Conservation (phyloP, 2,329 filamentous ascomycete genomes). For the Raffaelea deltoideospora region DNA sequence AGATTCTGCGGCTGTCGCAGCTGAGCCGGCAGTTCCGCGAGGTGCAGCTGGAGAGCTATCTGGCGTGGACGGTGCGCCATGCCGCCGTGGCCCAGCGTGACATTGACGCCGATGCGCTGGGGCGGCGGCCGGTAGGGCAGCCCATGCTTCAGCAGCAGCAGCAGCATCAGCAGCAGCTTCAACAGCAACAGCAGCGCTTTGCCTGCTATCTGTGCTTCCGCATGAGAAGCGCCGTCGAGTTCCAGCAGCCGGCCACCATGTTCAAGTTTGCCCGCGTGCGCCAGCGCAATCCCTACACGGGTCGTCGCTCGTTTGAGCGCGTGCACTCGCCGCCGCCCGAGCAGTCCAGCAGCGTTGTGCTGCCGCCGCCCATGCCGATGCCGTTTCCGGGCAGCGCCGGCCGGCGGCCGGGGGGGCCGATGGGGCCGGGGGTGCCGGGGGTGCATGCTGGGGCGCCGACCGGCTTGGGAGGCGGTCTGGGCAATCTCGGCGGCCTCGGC, state of each 20-base stretch:
- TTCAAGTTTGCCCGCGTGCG: conserved; percentile 4
- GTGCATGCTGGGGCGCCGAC: not conserved
- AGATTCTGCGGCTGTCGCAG: conserved; percentile 5
- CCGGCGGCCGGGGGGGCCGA: not conserved
- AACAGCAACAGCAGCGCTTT: too few species aligned
- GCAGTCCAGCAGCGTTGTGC: not conserved
- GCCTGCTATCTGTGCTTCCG: conserved; percentile 12
- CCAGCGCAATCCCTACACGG: conserved; percentile 7
- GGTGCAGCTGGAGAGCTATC: conserved; percentile 5
- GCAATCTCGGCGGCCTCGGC: not conserved
- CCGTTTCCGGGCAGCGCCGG: not conserved
- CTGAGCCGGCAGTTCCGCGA: conserved; percentile 6
- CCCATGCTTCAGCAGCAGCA: too few species aligned
- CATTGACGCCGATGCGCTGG: not conserved
- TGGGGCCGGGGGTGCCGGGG: not conserved
- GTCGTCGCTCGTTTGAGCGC: conserved; percentile 4
- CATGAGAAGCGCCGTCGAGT: conserved; percentile 5
- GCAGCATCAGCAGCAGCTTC: too few species aligned
- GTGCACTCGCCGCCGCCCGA: conserved; percentile 1
- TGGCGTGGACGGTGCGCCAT: conserved; percentile 6
- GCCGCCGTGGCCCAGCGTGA: conserved; percentile 3
- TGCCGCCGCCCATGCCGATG: conserved; percentile 2
- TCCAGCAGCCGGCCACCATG: conserved; percentile 1
- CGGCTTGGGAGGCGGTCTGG: not conserved
- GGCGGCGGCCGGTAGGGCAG: not conserved